Conservation (phyloP, 345 rosid genomes). For the Eucalyptus coolabah region DNA sequence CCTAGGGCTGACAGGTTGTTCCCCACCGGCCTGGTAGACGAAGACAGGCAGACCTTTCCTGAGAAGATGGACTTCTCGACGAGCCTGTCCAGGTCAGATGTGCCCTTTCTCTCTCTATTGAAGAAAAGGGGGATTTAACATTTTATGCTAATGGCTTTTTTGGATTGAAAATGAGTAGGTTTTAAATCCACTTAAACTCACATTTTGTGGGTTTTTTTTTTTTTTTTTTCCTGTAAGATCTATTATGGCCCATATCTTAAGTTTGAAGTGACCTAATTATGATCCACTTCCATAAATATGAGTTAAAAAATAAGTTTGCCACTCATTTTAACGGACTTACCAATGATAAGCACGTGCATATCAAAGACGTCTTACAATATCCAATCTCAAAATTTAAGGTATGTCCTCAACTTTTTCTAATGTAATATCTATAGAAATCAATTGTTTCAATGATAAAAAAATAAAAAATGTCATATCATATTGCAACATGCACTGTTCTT, state of each 20-base stretch:
- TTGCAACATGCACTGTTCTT: neutral
- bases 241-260: neutral
- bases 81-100: slow-evolving; percentile 36
- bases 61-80: slow-evolving; percentile 52
- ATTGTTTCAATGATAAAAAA: no score
- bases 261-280: neutral
- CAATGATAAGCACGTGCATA: neutral
- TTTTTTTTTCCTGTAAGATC: accelerated
- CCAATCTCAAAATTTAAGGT: neutral
- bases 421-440: neutral
- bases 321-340: neutral
- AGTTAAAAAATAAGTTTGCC: neutral
- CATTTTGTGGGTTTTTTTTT: neutral
- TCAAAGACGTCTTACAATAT: neutral
- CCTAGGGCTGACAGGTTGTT: slow-evolving; percentile 48
- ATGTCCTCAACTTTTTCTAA: neutral
- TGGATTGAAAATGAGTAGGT: neutral
- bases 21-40: slow-evolving; percentile 61
- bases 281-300: neutral
- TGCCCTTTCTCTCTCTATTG: neutral
- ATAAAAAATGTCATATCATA: no score
- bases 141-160: neutral
- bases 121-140: neutral
- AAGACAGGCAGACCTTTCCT: slow-evolving; percentile 31
- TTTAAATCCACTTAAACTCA: neutral